Conservation (phyloP, 2,329 filamentous ascomycete species). For the Blastomyces gilchristii region DNA sequence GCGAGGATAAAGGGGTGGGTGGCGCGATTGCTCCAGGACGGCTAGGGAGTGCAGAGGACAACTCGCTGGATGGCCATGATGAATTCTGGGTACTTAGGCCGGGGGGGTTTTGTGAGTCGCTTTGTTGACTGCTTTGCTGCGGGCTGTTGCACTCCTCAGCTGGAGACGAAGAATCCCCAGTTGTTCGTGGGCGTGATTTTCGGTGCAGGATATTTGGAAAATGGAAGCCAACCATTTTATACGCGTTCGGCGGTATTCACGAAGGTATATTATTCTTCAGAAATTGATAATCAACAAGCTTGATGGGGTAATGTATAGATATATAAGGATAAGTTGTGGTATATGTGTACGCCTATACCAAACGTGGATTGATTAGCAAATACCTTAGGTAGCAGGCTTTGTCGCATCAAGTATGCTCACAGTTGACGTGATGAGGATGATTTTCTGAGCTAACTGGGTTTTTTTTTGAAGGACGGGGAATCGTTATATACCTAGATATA, state of each 20-base stretch:
- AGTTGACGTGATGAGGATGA: background rate
- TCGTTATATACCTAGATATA: background rate
- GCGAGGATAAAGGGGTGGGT: background rate
- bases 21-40: background rate
- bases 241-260: background rate
- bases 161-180: background rate
- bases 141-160: background rate
- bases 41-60: background rate
- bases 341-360: background rate
- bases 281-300: background rate
- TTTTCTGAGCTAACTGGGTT: too few species aligned
- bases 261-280: background rate
- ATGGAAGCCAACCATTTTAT: conserved; percentile 2
- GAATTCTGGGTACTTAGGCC: background rate
- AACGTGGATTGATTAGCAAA: background rate
- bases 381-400: background rate
- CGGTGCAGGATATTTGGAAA: conserved; percentile 1
- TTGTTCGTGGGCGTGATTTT: background rate
- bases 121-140: background rate
- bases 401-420: background rate
- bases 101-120: background rate
- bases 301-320: background rate
- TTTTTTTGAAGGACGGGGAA: background rate
- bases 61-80: background rate
- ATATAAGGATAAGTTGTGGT: too few species aligned